These are phyloP conservation scores for Colletotrichum liriopes DNA, from an alignment of 2,329 filamentous ascomycete species.

Conservation along the genomic window DNA sequence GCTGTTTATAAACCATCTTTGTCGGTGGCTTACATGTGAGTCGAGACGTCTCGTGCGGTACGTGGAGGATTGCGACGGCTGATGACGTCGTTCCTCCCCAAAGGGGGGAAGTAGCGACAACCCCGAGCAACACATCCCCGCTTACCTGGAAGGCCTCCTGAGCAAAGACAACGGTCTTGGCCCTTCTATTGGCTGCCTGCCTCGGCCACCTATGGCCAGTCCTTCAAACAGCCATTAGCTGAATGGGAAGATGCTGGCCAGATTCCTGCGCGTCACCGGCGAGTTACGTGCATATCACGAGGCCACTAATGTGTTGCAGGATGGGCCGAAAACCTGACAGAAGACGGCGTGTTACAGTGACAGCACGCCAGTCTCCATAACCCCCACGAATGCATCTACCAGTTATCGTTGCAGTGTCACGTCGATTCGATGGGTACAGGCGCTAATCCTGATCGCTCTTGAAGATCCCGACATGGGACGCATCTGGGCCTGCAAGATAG, in stretches of 20 bases:
- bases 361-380: constrained; percentile 23
- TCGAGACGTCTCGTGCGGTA: constrained; percentile 25
- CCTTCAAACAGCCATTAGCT: constrained; percentile 15
- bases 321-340: constrained; percentile 34
- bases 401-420: constrained; percentile 8
- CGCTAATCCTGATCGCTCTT: constrained; percentile 7
- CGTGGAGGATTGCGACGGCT: constrained; percentile 35
- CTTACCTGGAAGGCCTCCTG: constrained; percentile 35
- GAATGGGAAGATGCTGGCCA: constrained; percentile 24
- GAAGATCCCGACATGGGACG: constrained; percentile 8
- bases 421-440: constrained; percentile 12
- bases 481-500: background rate
- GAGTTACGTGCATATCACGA: constrained; percentile 34
- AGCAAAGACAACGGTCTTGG: constrained; percentile 17
- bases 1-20: constrained; percentile 36
- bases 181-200: constrained; percentile 27
- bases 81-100: constrained; percentile 37
- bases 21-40: constrained; percentile 37
- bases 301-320: constrained; percentile 13
- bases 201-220: constrained; percentile 18
- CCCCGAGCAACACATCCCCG: constrained; percentile 24
- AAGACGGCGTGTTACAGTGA: constrained; percentile 12
- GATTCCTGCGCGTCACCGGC: constrained; percentile 36
- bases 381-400: constrained; percentile 21
- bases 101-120: constrained; percentile 27